phyloP scores from a whole-genome alignment of 2,329 filamentous ascomycete genomes.

The Sphaceloma murrayae region DNA sequence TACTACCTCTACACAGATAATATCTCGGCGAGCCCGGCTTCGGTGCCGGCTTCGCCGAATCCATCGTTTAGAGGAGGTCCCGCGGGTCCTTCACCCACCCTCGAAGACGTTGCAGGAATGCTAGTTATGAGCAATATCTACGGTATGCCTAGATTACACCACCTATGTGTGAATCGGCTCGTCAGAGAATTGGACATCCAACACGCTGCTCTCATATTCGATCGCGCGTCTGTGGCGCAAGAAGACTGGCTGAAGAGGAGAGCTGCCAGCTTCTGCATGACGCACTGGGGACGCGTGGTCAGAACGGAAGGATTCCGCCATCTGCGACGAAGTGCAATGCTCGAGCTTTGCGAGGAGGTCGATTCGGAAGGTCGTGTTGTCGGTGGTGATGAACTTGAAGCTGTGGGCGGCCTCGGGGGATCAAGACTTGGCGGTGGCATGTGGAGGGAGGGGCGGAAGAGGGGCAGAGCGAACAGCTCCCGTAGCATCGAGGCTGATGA shows the following conservation, averaged over 20 bases:
- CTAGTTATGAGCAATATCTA: constrained; percentile 98
- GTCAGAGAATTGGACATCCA: constrained; percentile 87
- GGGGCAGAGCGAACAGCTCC: constrained; percentile 35
- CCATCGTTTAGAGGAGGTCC: constrained; percentile 11
- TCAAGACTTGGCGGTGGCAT: constrained; percentile 36
- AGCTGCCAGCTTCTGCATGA: constrained; percentile 79
- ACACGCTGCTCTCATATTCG: constrained; percentile 92
- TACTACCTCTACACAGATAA: constrained; percentile 96
- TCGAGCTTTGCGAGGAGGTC: constrained; percentile 88
- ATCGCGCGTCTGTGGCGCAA: constrained; percentile 77
- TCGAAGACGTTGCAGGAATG: constrained; percentile 83
- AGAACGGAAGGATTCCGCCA: constrained; percentile 78
- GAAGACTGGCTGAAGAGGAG: constrained; percentile 91
- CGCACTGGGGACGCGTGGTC: constrained; percentile 90
- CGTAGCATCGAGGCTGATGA: constrained; percentile 30
- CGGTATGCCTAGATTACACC: constrained; percentile 84
- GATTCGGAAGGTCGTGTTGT: constrained; percentile 88
- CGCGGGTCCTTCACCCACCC: constrained; percentile 39
- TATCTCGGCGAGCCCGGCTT: constrained; percentile 44
- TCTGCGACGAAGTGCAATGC: constrained; percentile 66
- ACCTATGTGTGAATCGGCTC: constrained; percentile 83
- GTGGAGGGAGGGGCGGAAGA: constrained; percentile 34
- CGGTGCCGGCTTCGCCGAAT: constrained; percentile 17
- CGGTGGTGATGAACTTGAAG: constrained; percentile 71
- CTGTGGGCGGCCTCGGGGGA: constrained; percentile 45